A percentile compares a stretch with the other conserved stretches of the same genome.
Conservation (phyloP, 73 alveolate genomes). For the Chromera velia region DNA sequence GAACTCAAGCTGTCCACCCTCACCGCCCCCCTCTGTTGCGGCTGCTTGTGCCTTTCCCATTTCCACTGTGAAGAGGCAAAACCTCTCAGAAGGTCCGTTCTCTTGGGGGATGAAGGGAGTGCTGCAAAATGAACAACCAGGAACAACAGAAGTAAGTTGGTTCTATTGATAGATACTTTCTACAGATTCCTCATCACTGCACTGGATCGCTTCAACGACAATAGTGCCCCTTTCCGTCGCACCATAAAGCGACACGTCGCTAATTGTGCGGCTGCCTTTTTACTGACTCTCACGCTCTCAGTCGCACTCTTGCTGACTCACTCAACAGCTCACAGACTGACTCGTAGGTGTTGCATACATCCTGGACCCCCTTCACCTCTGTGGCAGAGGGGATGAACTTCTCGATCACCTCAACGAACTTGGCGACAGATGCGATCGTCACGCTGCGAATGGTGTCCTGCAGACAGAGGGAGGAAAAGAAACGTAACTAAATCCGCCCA, state of each 20-base stretch:
- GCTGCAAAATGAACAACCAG: no score
- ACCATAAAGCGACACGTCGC: no score
- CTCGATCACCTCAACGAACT: conserved; percentile 76
- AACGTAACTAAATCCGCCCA: no score
- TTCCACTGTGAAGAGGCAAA: conserved; percentile 54
- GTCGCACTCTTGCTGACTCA: conserved; percentile 53
- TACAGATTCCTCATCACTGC: no score
- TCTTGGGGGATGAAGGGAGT: background rate
- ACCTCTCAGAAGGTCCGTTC: conserved; percentile 20
- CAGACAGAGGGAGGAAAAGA: no score
- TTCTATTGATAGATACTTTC: no score
- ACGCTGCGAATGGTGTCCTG: conserved; percentile 78
- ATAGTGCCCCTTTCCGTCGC: no score
- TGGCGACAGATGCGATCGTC: conserved; percentile 76
- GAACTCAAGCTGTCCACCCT: no score
- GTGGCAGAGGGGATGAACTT: conserved; percentile 61
- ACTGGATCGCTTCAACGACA: no score
- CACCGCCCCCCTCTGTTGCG: no score
- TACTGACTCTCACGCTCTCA: conserved; percentile 11
- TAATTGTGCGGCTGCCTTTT: no score
- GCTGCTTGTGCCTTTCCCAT: conserved; percentile 34
- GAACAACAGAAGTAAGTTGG: no score
- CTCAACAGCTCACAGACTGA: conserved; percentile 37
- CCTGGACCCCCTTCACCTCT: conserved; percentile 60
- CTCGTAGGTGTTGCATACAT: conserved; percentile 53